A percentile compares a stretch with the other conserved stretches of the same genome.
Evolutionary conservation across 2,329 filamentous ascomycete species (phyloP).

Genomic region (Diaporthe eres): DNA sequence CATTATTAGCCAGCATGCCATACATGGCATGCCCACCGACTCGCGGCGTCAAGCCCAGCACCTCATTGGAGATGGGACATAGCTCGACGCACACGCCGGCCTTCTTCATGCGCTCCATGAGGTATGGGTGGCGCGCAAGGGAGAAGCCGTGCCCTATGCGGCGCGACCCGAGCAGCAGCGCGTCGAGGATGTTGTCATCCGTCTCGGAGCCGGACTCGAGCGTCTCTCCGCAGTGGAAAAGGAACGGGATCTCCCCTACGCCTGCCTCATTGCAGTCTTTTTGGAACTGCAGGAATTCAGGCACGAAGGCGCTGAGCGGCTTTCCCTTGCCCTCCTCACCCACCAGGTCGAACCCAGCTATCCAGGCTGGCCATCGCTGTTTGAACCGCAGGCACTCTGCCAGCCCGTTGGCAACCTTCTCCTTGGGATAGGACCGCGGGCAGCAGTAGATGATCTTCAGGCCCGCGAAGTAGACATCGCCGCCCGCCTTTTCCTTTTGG

Average conservation of each 20-base stretch:
- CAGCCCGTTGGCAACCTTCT: slow-evolving; percentile 62
- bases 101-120: slow-evolving; percentile 76
- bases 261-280: slow-evolving; percentile 57
- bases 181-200: slow-evolving; percentile 79
- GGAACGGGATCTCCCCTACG: slow-evolving; percentile 50
- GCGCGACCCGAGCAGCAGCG: slow-evolving; percentile 74
- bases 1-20: slow-evolving; percentile 76
- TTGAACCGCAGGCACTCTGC: slow-evolving; percentile 69
- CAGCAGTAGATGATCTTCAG: slow-evolving; percentile 74
- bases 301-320: slow-evolving; percentile 64
- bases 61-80: slow-evolving; percentile 84
- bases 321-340: slow-evolving; percentile 69
- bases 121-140: slow-evolving; percentile 73
- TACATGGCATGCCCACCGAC: slow-evolving; percentile 78
- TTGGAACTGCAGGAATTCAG: slow-evolving; percentile 64
- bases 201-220: slow-evolving; percentile 74
- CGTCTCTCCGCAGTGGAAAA: slow-evolving; percentile 72
- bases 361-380: slow-evolving; percentile 62
- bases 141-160: slow-evolving; percentile 83
- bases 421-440: slow-evolving; percentile 66
- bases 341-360: slow-evolving; percentile 72
- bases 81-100: slow-evolving; percentile 79
- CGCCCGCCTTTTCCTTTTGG: slow-evolving; percentile 15
- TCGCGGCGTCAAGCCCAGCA: slow-evolving; percentile 77
- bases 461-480: slow-evolving; percentile 62